Conservation (phyloP, 179 eudicot genomes). For the Patellifolia procumbens region DNA sequence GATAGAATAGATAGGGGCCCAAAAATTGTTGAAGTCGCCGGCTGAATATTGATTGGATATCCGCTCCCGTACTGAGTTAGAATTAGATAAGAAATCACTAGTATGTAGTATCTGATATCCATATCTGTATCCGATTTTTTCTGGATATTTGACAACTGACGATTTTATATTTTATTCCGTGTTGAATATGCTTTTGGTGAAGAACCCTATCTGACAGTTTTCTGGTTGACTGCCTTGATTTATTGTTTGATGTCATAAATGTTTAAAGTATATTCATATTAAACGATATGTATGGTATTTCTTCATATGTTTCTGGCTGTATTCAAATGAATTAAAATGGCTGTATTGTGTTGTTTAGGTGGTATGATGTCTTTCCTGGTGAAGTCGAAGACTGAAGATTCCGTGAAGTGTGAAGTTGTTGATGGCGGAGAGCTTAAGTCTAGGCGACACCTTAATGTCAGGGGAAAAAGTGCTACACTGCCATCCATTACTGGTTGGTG, state of each 20-base stretch:
- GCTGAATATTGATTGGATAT: too few relatives aligned
- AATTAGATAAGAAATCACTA: too few relatives aligned
- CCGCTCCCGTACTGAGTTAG: too few relatives aligned
- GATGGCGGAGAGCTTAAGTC: conserved; percentile 98
- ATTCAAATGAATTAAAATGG: neutral
- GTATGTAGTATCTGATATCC: too few relatives aligned
- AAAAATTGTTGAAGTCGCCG: too few relatives aligned
- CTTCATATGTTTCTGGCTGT: conserved; percentile 11
- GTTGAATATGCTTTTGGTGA: neutral
- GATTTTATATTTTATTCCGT: neutral
- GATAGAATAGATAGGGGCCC: too few relatives aligned
- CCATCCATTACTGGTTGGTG: conserved; percentile 92
- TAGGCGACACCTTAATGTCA: conserved; percentile 91
- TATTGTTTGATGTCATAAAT: neutral
- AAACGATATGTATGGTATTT: neutral
- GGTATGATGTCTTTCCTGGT: conserved; percentile 97
- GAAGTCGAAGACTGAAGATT: conserved; percentile 75
- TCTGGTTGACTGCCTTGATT: neutral
- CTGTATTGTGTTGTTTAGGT: conserved; percentile 38
- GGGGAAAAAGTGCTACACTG: conserved; percentile 94
- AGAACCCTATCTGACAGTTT: too few relatives aligned
- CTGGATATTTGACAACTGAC: too few relatives aligned
- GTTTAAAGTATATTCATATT: neutral
- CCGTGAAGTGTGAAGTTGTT: conserved; percentile 79
- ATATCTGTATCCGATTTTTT: too few relatives aligned